Conservation (phyloP, 2,329 filamentous ascomycete genomes). For the Daldinia sp. region DNA sequence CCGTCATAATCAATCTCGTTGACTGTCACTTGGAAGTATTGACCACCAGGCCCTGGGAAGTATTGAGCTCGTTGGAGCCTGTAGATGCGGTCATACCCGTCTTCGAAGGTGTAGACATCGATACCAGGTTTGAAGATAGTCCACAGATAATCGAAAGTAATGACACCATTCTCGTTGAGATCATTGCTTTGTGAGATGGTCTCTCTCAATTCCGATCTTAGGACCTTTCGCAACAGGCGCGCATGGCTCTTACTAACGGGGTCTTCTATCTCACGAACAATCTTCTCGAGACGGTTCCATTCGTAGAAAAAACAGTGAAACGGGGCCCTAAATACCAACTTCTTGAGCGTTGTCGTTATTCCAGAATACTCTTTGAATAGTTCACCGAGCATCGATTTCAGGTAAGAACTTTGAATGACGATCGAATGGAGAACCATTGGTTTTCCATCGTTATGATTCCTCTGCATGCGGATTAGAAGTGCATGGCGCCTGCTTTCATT, state of each 20-base stretch:
- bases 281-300: constrained; percentile 26
- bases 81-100: constrained; percentile 52
- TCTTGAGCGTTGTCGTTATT: constrained; percentile 65
- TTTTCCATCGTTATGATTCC: constrained; percentile 25
- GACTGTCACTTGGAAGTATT: constrained; percentile 51
- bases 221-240: constrained; percentile 53
- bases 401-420: constrained; percentile 67
- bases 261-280: constrained; percentile 62
- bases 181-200: constrained; percentile 60
- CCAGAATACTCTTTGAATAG: constrained; percentile 67
- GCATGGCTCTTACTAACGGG: constrained; percentile 51
- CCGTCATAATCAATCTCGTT: constrained; percentile 60
- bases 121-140: constrained; percentile 61
- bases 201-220: constrained; percentile 61
- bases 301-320: constrained; percentile 71
- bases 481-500: constrained; percentile 25
- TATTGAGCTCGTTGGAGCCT: constrained; percentile 51
- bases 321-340: constrained; percentile 66
- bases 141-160: constrained; percentile 62
- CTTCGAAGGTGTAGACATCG: constrained; percentile 51
- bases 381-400: constrained; percentile 64
- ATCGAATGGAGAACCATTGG: constrained; percentile 46
- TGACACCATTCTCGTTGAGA: constrained; percentile 60
- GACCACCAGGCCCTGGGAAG: constrained; percentile 49
- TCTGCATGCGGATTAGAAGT: constrained; percentile 25